Evolutionary conservation across 495 filamentous ascomycete species (phyloP).

Genomic region (Tuber brumale): DNA sequence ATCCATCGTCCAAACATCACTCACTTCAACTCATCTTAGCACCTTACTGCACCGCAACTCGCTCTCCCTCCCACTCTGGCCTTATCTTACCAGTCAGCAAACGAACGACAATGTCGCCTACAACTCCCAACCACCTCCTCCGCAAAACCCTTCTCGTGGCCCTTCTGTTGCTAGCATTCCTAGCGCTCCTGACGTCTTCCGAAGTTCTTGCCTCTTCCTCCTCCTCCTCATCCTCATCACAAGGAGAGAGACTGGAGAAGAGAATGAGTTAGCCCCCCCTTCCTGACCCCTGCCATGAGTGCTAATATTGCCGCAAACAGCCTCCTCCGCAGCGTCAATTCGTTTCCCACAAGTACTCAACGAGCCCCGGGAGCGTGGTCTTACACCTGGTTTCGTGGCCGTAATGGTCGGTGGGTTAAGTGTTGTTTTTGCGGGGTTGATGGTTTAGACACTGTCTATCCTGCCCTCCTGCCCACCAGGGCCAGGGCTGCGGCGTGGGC

Average conservation of each 20-base stretch:
- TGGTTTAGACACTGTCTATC: conserved; percentile 19
- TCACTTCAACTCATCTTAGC: not conserved
- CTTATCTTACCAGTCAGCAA: not conserved
- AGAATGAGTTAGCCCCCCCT: conserved; percentile 21
- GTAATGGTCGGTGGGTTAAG: conserved; percentile 31
- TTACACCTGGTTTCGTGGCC: conserved; percentile 29
- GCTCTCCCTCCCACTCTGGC: not conserved
- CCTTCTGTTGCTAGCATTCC: not conserved
- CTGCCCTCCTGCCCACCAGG: not conserved
- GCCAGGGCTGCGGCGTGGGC: not conserved
- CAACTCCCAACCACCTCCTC: not conserved
- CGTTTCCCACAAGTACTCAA: conserved; percentile 29
- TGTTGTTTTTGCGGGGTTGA: conserved; percentile 33
- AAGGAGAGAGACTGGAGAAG: conserved; percentile 8
- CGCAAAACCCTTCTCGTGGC: not conserved
- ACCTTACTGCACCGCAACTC: not conserved
- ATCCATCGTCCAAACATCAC: not conserved
- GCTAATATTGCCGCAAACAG: conserved; percentile 9
- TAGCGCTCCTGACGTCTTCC: not conserved
- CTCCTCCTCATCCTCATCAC: not conserved
- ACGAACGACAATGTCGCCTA: not conserved
- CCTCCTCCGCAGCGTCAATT: conserved; percentile 32
- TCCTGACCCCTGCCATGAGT: not conserved
- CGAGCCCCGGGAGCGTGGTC: conserved; percentile 29
- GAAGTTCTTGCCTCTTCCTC: not conserved